Evolutionary conservation across 805 yeast genomes (phyloP).

Genomic region (Wickerhamomyces queroliae): DNA sequence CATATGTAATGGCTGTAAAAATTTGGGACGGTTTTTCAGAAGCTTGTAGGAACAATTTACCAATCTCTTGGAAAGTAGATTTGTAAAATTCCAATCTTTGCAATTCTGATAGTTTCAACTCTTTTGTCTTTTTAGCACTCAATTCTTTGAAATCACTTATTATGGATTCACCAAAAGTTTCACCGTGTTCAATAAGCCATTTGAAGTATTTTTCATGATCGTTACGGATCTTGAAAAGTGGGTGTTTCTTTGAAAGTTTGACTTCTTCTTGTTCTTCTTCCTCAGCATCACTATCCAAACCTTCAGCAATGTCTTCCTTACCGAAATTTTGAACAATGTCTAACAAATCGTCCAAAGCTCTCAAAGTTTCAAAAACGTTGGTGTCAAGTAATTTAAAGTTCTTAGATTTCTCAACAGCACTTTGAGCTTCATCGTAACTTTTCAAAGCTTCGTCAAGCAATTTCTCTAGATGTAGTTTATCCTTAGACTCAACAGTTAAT

Average conservation of each 20-base stretch:
- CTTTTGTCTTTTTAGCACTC: slow-evolving; percentile 6
- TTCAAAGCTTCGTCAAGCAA: slow-evolving; percentile 41
- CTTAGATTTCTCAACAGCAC: slow-evolving; percentile 15
- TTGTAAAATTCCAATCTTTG: slow-evolving; percentile 25
- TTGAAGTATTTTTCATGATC: slow-evolving; percentile 38
- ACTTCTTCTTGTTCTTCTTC: slow-evolving; percentile 29
- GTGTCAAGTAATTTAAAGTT: slow-evolving; percentile 29
- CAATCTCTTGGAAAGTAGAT: slow-evolving; percentile 44
- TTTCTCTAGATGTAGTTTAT: slow-evolving; percentile 27
- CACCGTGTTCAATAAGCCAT: slow-evolving; percentile 36
- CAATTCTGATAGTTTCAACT: slow-evolving; percentile 11
- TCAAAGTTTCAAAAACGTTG: slow-evolving; percentile 45
- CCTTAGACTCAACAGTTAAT: slow-evolving; percentile 36
- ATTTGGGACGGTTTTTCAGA: slow-evolving; percentile 56
- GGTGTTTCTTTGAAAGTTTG: slow-evolving; percentile 44
- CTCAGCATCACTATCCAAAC: slow-evolving; percentile 53
- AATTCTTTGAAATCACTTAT: slow-evolving; percentile 9
- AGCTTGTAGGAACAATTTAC: slow-evolving; percentile 57
- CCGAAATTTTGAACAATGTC: slow-evolving; percentile 69
- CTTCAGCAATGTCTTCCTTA: slow-evolving; percentile 45
- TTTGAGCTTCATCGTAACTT: slow-evolving; percentile 39
- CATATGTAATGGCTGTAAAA: slow-evolving; percentile 54
- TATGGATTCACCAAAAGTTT: slow-evolving; percentile 16
- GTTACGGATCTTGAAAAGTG: slow-evolving; percentile 37
- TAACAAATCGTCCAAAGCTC: slow-evolving; percentile 58